These are phyloP conservation scores for Apostasia shenzhenica DNA, from an alignment of 106 monocot species.

Conservation along the genomic window DNA sequence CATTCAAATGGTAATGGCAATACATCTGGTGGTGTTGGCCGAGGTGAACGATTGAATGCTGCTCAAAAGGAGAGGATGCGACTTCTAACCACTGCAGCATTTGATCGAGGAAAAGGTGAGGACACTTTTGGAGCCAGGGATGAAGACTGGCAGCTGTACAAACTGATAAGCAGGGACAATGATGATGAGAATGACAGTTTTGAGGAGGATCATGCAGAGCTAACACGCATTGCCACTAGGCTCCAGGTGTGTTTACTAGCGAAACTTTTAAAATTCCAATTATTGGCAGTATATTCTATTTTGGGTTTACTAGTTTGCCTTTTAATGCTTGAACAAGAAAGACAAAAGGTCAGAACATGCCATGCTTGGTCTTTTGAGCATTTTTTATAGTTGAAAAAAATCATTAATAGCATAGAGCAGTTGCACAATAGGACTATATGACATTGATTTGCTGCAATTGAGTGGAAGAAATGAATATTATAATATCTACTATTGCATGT, in stretches of 20 bases:
- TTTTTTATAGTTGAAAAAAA: no score
- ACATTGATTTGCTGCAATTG: no score
- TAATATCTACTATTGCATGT: no score
- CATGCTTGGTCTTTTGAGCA: no score
- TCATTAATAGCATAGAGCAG: no score
- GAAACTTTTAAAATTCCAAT: no score
- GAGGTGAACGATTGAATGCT: slow-evolving; percentile 85
- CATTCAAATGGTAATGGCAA: slow-evolving; percentile 60
- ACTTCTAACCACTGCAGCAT: slow-evolving; percentile 86
- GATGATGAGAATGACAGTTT: slow-evolving; percentile 68
- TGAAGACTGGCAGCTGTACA: slow-evolving; percentile 97
- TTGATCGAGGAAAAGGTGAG: slow-evolving; percentile 94
- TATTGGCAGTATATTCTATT: no score
- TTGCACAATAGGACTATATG: no score
- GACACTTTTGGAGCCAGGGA: slow-evolving; percentile 94
- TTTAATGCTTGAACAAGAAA: no score
- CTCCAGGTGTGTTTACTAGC: slow-evolving; percentile 45
- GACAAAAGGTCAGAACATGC: no score
- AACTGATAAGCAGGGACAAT: slow-evolving; percentile 90
- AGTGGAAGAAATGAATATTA: no score
- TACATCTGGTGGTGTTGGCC: slow-evolving; percentile 57
- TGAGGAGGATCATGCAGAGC: slow-evolving; percentile 78
- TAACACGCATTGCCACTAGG: slow-evolving; percentile 55
- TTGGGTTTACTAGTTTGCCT: no score
- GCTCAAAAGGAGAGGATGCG: slow-evolving; percentile 97